A percentile compares a stretch with the other conserved stretches of the same genome.
These are phyloP conservation scores for Colletotrichum neosansevieriae DNA, from an alignment of 2,329 filamentous ascomycete genomes.

Conservation along the genomic window DNA sequence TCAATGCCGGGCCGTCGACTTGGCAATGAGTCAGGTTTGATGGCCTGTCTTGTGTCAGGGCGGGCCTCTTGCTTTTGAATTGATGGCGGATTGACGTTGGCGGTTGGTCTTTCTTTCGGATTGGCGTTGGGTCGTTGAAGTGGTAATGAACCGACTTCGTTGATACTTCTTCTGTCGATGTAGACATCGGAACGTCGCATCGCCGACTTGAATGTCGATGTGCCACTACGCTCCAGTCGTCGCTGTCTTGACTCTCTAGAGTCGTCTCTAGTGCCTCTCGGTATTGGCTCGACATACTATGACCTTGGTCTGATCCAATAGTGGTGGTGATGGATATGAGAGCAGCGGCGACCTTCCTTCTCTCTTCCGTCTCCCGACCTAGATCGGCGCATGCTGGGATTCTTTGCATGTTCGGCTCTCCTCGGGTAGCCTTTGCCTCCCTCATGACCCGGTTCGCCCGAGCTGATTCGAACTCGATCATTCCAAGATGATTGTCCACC, in stretches of 20 bases:
- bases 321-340: slow-evolving; percentile 73
- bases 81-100: not conserved
- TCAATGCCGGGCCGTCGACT: not conserved
- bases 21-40: not conserved
- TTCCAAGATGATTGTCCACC: not conserved
- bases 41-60: not conserved
- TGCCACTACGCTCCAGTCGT: slow-evolving; percentile 23
- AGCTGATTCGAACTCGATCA: not conserved
- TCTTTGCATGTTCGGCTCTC: not conserved
- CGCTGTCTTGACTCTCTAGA: slow-evolving; percentile 12
- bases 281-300: slow-evolving; percentile 15
- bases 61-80: not conserved
- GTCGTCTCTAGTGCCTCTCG: not conserved
- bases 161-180: slow-evolving; percentile 28
- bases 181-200: slow-evolving; percentile 23
- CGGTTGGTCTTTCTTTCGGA: not conserved
- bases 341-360: slow-evolving; percentile 53
- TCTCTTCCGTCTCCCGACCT: not conserved
- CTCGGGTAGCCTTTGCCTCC: not conserved
- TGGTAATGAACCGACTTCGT: slow-evolving; percentile 10
- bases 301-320: slow-evolving; percentile 63
- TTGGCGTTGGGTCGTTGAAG: not conserved
- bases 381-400: not conserved
- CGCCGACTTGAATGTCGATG: slow-evolving; percentile 24
- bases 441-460: not conserved